Conservation (phyloP, 2,329 filamentous ascomycete species). For the Exophiala viscosa region DNA sequence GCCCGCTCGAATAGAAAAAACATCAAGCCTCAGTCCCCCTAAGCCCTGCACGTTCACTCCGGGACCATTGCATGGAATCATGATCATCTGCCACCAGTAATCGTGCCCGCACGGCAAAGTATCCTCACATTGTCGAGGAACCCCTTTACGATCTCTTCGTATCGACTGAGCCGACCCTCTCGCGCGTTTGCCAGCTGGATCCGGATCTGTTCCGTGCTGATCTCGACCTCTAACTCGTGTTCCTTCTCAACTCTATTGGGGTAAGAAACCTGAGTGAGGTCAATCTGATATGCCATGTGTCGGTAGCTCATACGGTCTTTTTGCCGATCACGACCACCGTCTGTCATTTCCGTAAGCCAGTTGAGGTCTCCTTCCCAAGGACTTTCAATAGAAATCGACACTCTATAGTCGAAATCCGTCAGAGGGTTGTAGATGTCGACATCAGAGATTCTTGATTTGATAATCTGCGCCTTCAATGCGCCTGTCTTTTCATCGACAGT, state of each 20-base stretch:
- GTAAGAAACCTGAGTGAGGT: conserved; percentile 81
- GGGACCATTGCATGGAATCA: not conserved
- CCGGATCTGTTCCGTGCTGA: conserved; percentile 44
- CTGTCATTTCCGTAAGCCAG: conserved; percentile 44
- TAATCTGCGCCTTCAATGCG: conserved; percentile 72
- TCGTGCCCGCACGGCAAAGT: conserved; percentile 35
- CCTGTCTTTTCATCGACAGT: conserved; percentile 63
- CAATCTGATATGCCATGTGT: conserved; percentile 82
- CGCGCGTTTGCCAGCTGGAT: conserved; percentile 42
- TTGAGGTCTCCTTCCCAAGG: conserved; percentile 68
- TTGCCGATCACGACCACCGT: conserved; percentile 58
- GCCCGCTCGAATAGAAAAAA: not conserved
- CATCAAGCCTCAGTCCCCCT: not conserved
- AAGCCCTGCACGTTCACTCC: not conserved
- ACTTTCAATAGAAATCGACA: conserved; percentile 94
- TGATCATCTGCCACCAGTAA: conserved; percentile 3
- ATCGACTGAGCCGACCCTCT: conserved; percentile 38
- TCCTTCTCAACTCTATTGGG: conserved; percentile 41
- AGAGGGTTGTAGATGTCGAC: conserved; percentile 80
- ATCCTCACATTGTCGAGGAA: conserved; percentile 49
- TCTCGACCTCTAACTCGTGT: conserved; percentile 49
- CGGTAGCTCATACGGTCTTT: conserved; percentile 92
- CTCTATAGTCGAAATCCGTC: conserved; percentile 78
- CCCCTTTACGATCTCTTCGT: conserved; percentile 46
- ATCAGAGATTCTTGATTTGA: conserved; percentile 85